Percentiles rank a stretch among this genome's conserved stretches.
Evolutionary conservation across 2,329 filamentous ascomycete genomes (phyloP).

Genomic region (Exophiala sp.): DNA sequence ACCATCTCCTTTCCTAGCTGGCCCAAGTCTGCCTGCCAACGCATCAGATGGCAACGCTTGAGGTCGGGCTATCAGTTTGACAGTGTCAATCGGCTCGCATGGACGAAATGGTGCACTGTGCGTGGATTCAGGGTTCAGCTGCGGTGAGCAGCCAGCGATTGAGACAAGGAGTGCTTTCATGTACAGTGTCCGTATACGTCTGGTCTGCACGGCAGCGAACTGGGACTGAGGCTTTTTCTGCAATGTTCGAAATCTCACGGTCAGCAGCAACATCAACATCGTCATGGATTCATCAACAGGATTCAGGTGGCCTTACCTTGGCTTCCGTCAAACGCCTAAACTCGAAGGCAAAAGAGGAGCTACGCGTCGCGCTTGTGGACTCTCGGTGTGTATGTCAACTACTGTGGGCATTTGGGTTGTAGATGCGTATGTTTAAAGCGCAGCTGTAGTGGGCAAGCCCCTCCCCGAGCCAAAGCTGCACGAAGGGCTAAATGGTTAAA

Average conservation of each 20-base stretch:
- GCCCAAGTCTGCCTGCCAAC: constrained; percentile 11
- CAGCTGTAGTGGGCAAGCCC: not conserved
- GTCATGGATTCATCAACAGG: not conserved
- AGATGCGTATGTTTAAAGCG: not conserved
- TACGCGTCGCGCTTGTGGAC: not conserved
- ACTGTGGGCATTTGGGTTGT: not conserved
- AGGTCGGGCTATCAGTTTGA: constrained; percentile 6
- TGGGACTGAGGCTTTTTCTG: not conserved
- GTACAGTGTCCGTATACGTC: not conserved
- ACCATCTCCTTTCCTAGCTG: constrained; percentile 7
- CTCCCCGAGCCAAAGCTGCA: not conserved
- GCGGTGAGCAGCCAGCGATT: not conserved
- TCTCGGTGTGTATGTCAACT: not conserved
- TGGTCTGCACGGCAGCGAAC: too few species aligned
- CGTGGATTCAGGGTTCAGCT: not conserved
- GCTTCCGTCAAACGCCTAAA: too few species aligned
- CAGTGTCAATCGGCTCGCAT: constrained; percentile 2
- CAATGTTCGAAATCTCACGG: too few species aligned
- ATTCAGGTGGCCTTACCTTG: too few species aligned
- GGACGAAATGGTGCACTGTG: not conserved
- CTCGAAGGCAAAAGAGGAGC: not conserved
- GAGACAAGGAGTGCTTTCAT: not conserved
- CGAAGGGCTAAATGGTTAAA: not conserved
- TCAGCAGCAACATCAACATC: not conserved
- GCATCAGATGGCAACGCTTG: constrained; percentile 10